phyloP scores from a whole-genome alignment of 73 alveolate species.

The Stentor roeselii region DNA sequence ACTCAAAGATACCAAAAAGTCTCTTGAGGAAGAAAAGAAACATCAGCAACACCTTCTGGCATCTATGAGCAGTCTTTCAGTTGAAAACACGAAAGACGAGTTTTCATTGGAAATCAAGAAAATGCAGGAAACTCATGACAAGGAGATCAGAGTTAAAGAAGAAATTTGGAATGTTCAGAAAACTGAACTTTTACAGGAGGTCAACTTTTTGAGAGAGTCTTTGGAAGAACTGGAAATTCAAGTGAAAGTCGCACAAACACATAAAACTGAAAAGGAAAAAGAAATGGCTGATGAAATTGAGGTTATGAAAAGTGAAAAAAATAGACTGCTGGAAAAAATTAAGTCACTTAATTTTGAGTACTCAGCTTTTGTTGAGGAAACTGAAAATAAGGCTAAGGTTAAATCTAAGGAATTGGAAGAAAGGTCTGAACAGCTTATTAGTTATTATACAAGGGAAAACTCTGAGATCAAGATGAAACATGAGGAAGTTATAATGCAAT shows the following conservation, averaged over 20 bases:
- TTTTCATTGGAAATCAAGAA: background rate
- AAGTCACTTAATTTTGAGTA: background rate
- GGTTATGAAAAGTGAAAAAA: background rate
- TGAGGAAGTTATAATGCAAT: conserved; percentile 64
- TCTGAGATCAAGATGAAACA: background rate
- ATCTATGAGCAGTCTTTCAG: conserved; percentile 55
- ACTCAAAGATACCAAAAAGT: conserved; percentile 11
- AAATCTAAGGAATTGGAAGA: background rate
- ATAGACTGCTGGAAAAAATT: background rate
- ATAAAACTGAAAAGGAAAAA: background rate
- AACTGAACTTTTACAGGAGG: background rate
- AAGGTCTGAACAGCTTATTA: background rate
- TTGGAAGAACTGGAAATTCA: background rate
- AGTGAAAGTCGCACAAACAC: background rate
- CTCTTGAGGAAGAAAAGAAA: conserved; percentile 50
- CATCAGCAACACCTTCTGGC: conserved; percentile 26
- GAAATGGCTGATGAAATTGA: background rate
- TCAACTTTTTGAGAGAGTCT: background rate
- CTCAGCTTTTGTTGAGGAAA: conserved; percentile 5
- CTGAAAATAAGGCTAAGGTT: background rate
- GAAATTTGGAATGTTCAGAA: background rate
- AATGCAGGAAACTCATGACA: background rate
- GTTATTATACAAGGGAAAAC: background rate
- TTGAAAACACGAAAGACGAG: conserved; percentile 44
- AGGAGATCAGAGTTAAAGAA: background rate